Conservation (phyloP, 2,329 filamentous ascomycete species). For the Cordyceps javanica region DNA sequence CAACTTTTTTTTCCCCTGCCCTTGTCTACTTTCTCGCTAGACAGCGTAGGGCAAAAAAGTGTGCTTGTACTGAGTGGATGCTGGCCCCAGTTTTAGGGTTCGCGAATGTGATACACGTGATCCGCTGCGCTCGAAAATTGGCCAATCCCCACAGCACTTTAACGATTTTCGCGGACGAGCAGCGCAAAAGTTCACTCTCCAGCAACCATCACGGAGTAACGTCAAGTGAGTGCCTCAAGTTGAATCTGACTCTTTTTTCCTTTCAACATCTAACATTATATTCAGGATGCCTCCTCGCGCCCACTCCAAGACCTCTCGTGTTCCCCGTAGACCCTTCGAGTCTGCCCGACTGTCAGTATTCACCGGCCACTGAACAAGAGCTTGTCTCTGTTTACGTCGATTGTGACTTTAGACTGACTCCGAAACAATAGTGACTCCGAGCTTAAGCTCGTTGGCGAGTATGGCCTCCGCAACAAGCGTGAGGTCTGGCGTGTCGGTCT, state of each 20-base stretch:
- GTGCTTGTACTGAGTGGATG: constrained; percentile 15
- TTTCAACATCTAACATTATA: constrained; percentile 22
- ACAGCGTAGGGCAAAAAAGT: constrained; percentile 27
- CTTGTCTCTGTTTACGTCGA: constrained; percentile 97
- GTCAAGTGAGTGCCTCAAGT: constrained; percentile 30
- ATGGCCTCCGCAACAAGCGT: constrained; percentile 99
- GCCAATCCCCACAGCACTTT: constrained; percentile 28
- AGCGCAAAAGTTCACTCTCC: constrained; percentile 16
- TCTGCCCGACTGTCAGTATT: constrained; percentile 98
- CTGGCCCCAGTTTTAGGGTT: constrained; percentile 29
- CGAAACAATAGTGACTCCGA: constrained; percentile 79
- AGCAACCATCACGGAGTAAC: constrained; percentile 32
- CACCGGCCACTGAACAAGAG: constrained; percentile 95
- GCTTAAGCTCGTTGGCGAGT: constrained; percentile 99
- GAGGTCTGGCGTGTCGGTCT: constrained; percentile 99
- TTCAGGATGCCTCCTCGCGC: constrained; percentile 45
- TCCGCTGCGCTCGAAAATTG: constrained; percentile 20
- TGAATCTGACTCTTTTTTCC: constrained; percentile 13
- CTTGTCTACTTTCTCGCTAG: constrained; percentile 3
- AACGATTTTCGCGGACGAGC: constrained; percentile 20
- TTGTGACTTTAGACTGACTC: constrained; percentile 68
- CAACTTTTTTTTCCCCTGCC: constrained; percentile 24
- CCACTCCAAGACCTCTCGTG: constrained; percentile 99
- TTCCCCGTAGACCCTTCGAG: constrained; percentile 97
- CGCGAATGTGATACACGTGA: constrained; percentile 23